These are phyloP conservation scores for Phalaenopsis aphrodite DNA, from an alignment of 106 monocot genomes.

Conservation along the genomic window DNA sequence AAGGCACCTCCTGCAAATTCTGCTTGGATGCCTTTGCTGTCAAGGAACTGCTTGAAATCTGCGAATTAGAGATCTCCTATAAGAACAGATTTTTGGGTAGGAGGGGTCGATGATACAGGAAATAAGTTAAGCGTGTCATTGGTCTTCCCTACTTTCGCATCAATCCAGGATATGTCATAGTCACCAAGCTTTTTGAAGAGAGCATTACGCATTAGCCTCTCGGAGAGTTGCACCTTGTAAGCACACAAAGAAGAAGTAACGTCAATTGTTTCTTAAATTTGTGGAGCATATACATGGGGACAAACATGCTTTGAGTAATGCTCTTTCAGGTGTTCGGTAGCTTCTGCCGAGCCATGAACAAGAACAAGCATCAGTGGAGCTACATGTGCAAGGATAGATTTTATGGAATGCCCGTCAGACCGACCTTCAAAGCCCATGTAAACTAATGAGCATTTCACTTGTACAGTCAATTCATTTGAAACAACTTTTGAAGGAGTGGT, in stretches of 20 bases:
- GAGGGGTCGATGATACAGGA: slow-evolving; percentile 62
- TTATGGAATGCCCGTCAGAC: slow-evolving; percentile 94
- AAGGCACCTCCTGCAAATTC: slow-evolving; percentile 89
- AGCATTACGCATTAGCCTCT: slow-evolving; percentile 89
- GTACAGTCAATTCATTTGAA: slow-evolving; percentile 87
- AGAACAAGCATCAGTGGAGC: slow-evolving; percentile 92
- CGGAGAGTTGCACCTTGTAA: slow-evolving; percentile 95
- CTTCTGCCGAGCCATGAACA: slow-evolving; percentile 95
- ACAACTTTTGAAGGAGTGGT: slow-evolving; percentile 92
- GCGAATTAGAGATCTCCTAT: slow-evolving; percentile 87
- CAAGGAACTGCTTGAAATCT: slow-evolving; percentile 95
- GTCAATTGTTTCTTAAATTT: slow-evolving; percentile 93
- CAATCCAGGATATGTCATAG: slow-evolving; percentile 84
- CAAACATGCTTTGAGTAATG: slow-evolving; percentile 75
- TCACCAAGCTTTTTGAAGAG: slow-evolving; percentile 97
- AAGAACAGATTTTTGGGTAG: slow-evolving; percentile 81
- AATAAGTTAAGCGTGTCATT: slow-evolving; percentile 61
- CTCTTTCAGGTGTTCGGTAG: slow-evolving; percentile 95
- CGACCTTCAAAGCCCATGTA: slow-evolving; percentile 99
- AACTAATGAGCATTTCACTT: slow-evolving; percentile 74
- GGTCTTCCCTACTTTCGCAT: slow-evolving; percentile 68
- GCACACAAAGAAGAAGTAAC: slow-evolving; percentile 96
- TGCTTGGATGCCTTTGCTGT: slow-evolving; percentile 77
- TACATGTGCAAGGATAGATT: slow-evolving; percentile 87
- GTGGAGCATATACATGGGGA: slow-evolving; percentile 95